Evolutionary conservation across 1,284 basidiomycete genomes (phyloP).

Genomic region (Nidula niveotomentosa): DNA sequence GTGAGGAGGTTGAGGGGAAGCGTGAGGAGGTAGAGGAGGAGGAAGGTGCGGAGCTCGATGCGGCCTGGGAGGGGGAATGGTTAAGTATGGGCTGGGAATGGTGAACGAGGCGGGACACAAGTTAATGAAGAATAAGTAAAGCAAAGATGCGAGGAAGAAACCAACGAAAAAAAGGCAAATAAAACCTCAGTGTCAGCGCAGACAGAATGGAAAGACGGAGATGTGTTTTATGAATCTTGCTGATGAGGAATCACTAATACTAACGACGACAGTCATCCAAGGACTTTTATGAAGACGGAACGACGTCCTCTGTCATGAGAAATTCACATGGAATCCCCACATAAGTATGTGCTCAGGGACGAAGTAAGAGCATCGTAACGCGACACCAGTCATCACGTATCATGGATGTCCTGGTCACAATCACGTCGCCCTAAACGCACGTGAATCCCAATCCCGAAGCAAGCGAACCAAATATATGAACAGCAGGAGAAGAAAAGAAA

Average conservation of each 20-base stretch:
- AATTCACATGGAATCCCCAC: background rate
- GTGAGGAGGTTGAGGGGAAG: conserved; percentile 78
- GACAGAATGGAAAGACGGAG: background rate
- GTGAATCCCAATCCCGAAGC: no score
- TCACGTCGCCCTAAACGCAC: no score
- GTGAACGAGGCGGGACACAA: background rate
- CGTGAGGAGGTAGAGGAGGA: conserved; percentile 68
- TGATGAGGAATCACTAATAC: background rate
- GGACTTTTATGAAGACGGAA: background rate
- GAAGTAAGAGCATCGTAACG: no score
- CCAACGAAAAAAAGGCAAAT: background rate
- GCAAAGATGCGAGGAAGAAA: background rate
- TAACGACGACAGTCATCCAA: background rate
- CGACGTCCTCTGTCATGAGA: background rate
- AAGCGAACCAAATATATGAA: no score
- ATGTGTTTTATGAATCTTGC: background rate
- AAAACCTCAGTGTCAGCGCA: background rate
- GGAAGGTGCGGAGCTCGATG: conserved; percentile 65
- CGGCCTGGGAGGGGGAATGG: conserved; percentile 44
- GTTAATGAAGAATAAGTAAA: background rate
- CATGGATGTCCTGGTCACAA: no score
- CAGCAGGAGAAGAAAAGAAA: no score
- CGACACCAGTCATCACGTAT: no score
- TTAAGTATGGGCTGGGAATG: background rate
- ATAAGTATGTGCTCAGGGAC: background rate